phyloP scores from a whole-genome alignment of 257 asterid genomes.

The Linaria vulgaris region DNA sequence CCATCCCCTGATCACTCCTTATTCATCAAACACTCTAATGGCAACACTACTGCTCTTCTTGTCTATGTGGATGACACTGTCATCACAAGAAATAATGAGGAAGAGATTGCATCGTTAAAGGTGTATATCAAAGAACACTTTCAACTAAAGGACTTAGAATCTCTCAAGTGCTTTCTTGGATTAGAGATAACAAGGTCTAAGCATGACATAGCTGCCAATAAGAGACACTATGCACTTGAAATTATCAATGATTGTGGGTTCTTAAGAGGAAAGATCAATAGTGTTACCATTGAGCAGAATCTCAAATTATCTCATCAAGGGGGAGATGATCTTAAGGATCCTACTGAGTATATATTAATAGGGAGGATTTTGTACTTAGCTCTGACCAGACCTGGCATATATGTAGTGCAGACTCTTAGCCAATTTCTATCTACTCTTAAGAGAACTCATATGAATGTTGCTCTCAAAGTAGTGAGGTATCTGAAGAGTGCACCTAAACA shows the following conservation, averaged over 20 bases:
- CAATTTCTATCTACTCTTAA: not conserved
- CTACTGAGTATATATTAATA: not conserved
- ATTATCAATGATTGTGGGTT: not conserved
- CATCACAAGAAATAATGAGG: not conserved
- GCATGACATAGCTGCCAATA: not conserved
- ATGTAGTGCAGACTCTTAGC: not conserved
- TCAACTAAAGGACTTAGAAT: not conserved
- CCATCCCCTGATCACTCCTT: too few species aligned
- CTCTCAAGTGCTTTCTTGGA: not conserved
- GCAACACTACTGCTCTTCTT: not conserved
- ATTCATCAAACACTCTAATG: too few species aligned
- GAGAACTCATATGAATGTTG: not conserved
- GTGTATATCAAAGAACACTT: not conserved
- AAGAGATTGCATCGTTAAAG: not conserved
- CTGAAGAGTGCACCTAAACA: not conserved
- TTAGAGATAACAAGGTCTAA: not conserved
- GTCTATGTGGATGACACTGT: not conserved
- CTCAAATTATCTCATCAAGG: not conserved
- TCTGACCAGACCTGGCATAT: not conserved
- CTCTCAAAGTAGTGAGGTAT: not conserved
- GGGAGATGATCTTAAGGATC: not conserved
- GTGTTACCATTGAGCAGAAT: not conserved
- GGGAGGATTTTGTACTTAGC: not conserved
- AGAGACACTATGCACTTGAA: not conserved
- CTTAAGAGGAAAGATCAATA: not conserved